Evolutionary conservation across 495 filamentous ascomycete species (phyloP), one percentile per base, ranked within the genome.

Genomic region (Penicillium samsonianum): DNA sequence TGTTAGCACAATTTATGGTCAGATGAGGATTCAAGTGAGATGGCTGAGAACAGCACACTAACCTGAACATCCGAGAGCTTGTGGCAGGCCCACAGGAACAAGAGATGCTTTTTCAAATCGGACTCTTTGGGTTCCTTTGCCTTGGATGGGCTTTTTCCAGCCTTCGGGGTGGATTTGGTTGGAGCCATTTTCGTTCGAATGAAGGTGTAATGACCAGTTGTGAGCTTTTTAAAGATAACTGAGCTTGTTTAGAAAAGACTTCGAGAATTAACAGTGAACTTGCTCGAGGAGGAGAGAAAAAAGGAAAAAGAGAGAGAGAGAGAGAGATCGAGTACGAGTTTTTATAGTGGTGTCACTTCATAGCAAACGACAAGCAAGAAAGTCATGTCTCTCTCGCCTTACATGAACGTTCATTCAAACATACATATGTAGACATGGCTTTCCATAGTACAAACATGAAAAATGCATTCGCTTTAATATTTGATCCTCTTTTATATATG

Each of bases 21-120:
- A 33, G 16, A 8, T 31, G 1, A 10, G 14, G 5, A 7, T 38
- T 16, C 12, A 16, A 23, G 33, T 0, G 23, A 22, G 22, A 35
- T 25, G 16, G n/a, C 5, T 19, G 3, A 23, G 14, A 9, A 5
- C 2, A 17, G 10, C 2, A 20, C 4, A 37, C 48, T 20, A 1
- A 52, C 50, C 0, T 52, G 23, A n/a, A 19, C 20, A 19, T 12
- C 25, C 0, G 35, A 25, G n/a, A 40, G 7, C 12, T 52, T 52
- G 23, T 41, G 25, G 25, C 35, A 41, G 23, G 5, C 4, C 50
- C 50, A 52, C 4, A 52, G 35, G 35, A 52, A 52, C 1, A 52
- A 10, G 12, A 52, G n/a, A 3, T 41, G 33, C 37, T 41, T 42
- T 19, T 52, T 30, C 37, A 52, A 2, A 14, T 52, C 50, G 2